A percentile compares a stretch with the other conserved stretches of the same genome.
Evolutionary conservation across 352 stramenopile genomes (phyloP).

Genomic region (Pythium insidiosum): DNA sequence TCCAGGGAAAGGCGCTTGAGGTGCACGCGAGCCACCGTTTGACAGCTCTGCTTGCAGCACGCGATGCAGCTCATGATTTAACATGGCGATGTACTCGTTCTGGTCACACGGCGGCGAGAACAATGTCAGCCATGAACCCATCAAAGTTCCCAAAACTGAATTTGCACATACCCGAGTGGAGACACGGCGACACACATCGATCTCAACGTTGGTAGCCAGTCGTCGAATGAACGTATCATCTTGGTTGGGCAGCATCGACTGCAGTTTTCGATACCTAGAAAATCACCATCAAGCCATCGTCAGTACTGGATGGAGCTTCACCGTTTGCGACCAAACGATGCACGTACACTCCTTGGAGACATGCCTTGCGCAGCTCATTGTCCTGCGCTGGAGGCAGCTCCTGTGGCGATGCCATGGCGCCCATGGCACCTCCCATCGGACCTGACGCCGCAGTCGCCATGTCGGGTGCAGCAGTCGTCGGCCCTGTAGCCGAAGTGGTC

Average conservation of each 20-base stretch:
- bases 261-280: conserved; percentile 56
- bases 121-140: too few relatives aligned
- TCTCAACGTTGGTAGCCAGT: conserved; percentile 60
- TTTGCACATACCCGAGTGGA: conserved; percentile 23
- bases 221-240: conserved; percentile 39
- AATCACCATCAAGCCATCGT: too few relatives aligned
- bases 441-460: too few relatives aligned
- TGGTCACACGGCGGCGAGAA: conserved; percentile 14
- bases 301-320: too few relatives aligned
- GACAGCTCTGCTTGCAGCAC: conserved; percentile 44
- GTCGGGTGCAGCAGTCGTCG: too few relatives aligned
- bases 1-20: too few relatives aligned
- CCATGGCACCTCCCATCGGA: too few relatives aligned
- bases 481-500: conserved; percentile 4
- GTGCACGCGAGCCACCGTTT: too few relatives aligned
- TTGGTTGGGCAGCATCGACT: conserved; percentile 45
- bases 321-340: too few relatives aligned
- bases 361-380: conserved; percentile 29
- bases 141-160: too few relatives aligned
- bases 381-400: conserved; percentile 23
- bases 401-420: background rate
- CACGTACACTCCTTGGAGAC: conserved; percentile 37
- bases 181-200: conserved; percentile 46
- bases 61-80: conserved; percentile 60
- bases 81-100: conserved; percentile 37